Evolutionary conservation across 345 rosid species (phyloP).

Genomic region (Abelmoschus esculentus): DNA sequence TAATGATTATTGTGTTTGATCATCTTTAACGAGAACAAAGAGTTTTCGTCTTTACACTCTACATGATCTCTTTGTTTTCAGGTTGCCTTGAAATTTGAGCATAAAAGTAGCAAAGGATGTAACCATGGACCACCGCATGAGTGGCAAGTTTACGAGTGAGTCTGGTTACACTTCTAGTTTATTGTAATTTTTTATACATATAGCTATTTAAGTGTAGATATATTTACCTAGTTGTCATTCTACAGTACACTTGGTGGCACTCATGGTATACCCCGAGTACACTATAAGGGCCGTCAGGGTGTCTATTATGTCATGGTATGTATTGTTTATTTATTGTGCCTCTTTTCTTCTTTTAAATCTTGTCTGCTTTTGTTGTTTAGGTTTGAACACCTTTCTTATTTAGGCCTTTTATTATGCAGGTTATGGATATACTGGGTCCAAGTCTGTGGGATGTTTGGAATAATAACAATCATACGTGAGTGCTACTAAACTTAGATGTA

Average conservation of each 20-base stretch:
- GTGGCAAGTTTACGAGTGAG: slow-evolving; percentile 52
- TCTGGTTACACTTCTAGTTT: neutral
- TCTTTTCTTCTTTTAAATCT: neutral
- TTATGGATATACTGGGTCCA: slow-evolving; percentile 79
- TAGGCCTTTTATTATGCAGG: slow-evolving; percentile 29
- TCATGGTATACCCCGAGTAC: slow-evolving; percentile 74
- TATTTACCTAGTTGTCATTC: neutral
- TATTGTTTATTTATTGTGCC: neutral
- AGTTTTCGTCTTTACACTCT: neutral
- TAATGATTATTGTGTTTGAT: neutral
- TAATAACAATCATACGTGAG: slow-evolving; percentile 56
- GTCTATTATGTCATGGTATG: slow-evolving; percentile 77
- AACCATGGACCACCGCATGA: slow-evolving; percentile 52
- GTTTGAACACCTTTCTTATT: neutral
- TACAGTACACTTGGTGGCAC: slow-evolving; percentile 66
- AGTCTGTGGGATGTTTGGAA: slow-evolving; percentile 85
- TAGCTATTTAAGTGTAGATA: neutral
- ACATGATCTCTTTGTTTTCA: slow-evolving; percentile 11
- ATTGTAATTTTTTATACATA: neutral
- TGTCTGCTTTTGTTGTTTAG: neutral
- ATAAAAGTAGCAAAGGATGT: slow-evolving; percentile 54
- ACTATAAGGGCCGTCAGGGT: slow-evolving; percentile 69
- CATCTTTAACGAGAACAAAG: neutral
- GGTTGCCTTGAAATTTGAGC: slow-evolving; percentile 63
- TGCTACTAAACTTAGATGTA: slow-evolving; percentile 7